Base-by-base conservation (phyloP, 1,284 basidiomycete species). In the Boletellus deceptivus region DNA sequence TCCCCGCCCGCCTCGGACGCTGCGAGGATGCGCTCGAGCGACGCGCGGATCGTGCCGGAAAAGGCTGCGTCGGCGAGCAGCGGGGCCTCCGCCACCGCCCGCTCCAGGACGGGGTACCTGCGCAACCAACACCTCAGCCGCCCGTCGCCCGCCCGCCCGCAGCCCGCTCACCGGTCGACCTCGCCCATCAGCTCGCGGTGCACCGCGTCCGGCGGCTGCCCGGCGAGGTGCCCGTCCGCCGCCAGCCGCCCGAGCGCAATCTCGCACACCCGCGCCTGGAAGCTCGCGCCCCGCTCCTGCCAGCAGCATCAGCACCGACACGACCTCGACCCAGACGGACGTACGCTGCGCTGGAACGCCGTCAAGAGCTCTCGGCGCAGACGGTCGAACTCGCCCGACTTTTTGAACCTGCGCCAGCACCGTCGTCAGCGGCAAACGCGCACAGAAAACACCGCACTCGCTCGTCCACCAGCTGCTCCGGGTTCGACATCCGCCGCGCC, bases 371-470 rank as follows among this genome's bases (percentile, higher is more conserved):
- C 82, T 41, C 79, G 78, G 44, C 87, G 75, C 53, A 89, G 66
- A 35, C 83, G 79, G 59, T 89, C 86, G 59, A 88, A 89, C 70
- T 89, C 85, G 25, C 87, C 88, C 7, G 85, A 86, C 60, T 84
- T 84, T 67, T 89, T 89, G 74, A 88, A 89, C 58, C 86, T 89
- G 62, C 8, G 16, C 17, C 3, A 20, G 20, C 17, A 25, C 29
- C 40, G 34, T 20, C 17, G 34, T 20, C 17, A 1, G 24, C 9
- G 18, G 4, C 25, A 39, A 24, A 51, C 14, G n/a, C 39, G 47
- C 24, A 25, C n/a, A 33, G 18, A 24, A 17, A 7, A 3, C 17
- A 38, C 13, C 24, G 40, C 35, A 61, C 74, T 62, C 59, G 84
- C 84, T 82, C 83, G 55, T 80, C 77, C 8, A 85, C 76, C 22